These are phyloP conservation scores for Dactylonectria macrodidyma DNA, from an alignment of 2,329 filamentous ascomycete species.

Conservation along the genomic window DNA sequence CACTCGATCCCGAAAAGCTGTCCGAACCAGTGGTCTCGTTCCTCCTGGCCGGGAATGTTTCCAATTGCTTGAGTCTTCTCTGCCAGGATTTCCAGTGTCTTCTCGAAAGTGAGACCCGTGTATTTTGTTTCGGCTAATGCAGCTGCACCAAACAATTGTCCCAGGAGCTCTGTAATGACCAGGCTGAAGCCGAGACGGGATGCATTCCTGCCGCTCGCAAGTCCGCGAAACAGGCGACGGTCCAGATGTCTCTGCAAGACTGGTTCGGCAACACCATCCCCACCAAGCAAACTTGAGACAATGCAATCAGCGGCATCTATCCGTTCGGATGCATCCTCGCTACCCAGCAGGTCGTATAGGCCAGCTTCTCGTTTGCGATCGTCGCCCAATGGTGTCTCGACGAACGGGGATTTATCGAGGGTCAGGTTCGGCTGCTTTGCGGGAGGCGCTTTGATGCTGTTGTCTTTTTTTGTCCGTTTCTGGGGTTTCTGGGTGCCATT, in stretches of 20 bases:
- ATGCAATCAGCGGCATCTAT: conserved; percentile 72
- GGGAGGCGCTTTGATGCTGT: conserved; percentile 37
- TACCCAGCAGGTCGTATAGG: conserved; percentile 74
- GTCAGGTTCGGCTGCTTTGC: conserved; percentile 45
- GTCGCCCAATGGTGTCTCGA: conserved; percentile 65
- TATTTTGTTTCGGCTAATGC: conserved; percentile 64
- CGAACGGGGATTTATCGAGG: conserved; percentile 61
- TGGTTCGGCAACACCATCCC: conserved; percentile 64
- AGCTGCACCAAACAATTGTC: conserved; percentile 75
- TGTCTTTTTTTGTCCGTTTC: conserved; percentile 53
- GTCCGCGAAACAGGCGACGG: conserved; percentile 84
- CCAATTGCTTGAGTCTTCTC: conserved; percentile 70
- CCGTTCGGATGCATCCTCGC: conserved; percentile 70
- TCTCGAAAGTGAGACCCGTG: conserved; percentile 68
- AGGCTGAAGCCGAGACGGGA: conserved; percentile 91
- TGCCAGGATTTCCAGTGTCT: conserved; percentile 66
- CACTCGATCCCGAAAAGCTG: conserved; percentile 90
- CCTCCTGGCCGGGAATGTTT: conserved; percentile 78
- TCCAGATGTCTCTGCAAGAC: conserved; percentile 73
- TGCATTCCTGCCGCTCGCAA: conserved; percentile 91
- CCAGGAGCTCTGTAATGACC: conserved; percentile 85
- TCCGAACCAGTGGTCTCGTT: conserved; percentile 88
- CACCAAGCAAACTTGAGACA: conserved; percentile 68
- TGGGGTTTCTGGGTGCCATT: conserved; percentile 44
- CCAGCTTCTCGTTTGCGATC: conserved; percentile 71